Evolutionary conservation across 2,329 filamentous ascomycete genomes (phyloP), one percentile per base, ranked within the genome.

Genomic region (Neurospora crassa): DNA sequence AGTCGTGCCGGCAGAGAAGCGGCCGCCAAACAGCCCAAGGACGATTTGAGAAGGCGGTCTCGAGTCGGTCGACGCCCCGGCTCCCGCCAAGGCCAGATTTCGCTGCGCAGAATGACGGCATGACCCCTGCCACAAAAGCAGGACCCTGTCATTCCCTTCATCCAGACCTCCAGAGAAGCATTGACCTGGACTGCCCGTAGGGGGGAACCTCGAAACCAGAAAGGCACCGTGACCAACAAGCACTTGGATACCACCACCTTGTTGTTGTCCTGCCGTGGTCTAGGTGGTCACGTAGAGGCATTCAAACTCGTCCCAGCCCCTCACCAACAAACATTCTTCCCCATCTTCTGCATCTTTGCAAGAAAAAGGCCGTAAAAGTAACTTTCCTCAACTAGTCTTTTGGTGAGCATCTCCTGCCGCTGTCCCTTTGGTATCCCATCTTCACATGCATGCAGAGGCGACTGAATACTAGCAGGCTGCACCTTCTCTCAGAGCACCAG

Each of bases 71-170:
- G 8, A 59, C 53, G 29, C 34, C 24, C 29, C 14, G 29, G 53
- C 37, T 67, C 40, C 40, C 67, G 67, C 70, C 40, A 70, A 67
- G 69, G 37, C 59, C 41, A 63, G 29, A 63, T 63, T 63, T 63
- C 59, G 40, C 29, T 41, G 43, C 67, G 40, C 29, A 41, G 47
- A 69, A 72, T 72, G 71, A 72, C 71, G 71, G 71, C 71, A 72
- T 72, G 63, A 73, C 69, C 70, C 67, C 37, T 70, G 71, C 70
- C 40, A 43, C n/a, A 40, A 59, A 42, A 67, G 20, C 45, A 53
- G 45, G 47, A 29, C 47, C 47, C 47, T 63, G 53, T 63, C 53
- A 63, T 37, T 63, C 53, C 53, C 34, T 37, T 63, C 53, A 63
- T 63, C 53, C 29, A 63, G 53, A 63, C 53, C 34, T 37, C 10